Evolutionary conservation across 352 stramenopile species (phyloP), one percentile per base, ranked within the genome.

Genomic region (Thraustotheca clavata): DNA sequence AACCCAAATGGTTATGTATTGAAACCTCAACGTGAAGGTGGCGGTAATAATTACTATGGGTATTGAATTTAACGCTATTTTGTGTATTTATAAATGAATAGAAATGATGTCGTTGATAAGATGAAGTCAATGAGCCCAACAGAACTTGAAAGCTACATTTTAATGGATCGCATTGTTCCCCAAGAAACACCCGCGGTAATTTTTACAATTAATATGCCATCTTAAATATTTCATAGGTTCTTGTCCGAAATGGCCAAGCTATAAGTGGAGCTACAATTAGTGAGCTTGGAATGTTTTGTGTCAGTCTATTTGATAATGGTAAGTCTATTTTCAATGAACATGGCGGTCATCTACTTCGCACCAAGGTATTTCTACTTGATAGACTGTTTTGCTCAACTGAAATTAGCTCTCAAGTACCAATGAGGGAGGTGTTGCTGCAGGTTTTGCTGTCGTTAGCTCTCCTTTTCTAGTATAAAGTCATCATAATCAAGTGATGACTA

Each of bases 21-120:
- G 26, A 99, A 99, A 79, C 96, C 96, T 3, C 96, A 99, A 80
- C 91, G 96, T 26, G 96, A 99, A 73, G 96, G 96, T 22, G 96
- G 96, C 59, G 96, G 96, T 27, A 98, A 99, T 74, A 99, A 99
- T 65, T 76, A 98, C 48, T 99, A 98, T 70, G 95, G 94, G 24
- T 60, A 67, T 12, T n/a, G n/a, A n/a, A n/a, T 18, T 41, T n/a
- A 26, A 43, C 38, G 38, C 38, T 16, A 43, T 43, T 43, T 43
- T 18, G 38, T 43, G 38, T 43, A 43, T 20, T 16, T 43, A 16
- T 18, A 43, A 18, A 18, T n/a, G 8, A 11, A 5, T 33, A 62
- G 54, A 11, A 76, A 96, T 20, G 77, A 98, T 22, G 76, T 99
- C 20, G 79, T 80, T 11, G 46, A 79, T 3, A 91, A 91, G 22